phyloP scores from a whole-genome alignment of 371 early-diverging fungal genomes.

The Saksenaea vasiformis region DNA sequence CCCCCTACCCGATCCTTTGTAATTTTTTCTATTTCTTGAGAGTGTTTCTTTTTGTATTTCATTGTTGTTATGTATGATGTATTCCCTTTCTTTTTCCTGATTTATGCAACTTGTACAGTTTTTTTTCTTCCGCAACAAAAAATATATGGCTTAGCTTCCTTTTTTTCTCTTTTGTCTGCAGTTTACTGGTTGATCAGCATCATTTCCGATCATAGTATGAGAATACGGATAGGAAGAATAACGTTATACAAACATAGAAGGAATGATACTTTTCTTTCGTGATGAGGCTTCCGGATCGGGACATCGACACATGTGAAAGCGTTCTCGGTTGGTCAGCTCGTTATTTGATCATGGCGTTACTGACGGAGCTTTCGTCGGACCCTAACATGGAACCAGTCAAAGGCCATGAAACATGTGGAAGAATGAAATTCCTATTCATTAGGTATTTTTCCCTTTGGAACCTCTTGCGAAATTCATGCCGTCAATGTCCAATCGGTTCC shows the following conservation, averaged over 20 bases:
- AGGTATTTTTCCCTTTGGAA: too few species aligned
- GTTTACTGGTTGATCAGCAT: not conserved
- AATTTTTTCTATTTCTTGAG: not conserved
- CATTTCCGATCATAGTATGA: not conserved
- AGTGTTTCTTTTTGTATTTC: not conserved
- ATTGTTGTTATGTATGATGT: slow-evolving; percentile 2
- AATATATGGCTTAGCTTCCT: not conserved
- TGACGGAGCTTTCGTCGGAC: not conserved
- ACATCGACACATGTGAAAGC: slow-evolving; percentile 1
- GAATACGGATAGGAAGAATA: not conserved
- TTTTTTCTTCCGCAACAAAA: not conserved
- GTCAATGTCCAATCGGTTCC: not conserved
- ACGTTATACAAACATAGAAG: too few species aligned
- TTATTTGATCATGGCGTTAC: not conserved
- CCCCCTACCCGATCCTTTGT: slow-evolving; percentile 3
- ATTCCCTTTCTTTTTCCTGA: not conserved
- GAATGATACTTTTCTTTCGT: not conserved
- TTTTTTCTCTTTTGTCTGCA: not conserved
- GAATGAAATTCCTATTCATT: not conserved
- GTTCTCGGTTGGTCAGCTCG: not conserved
- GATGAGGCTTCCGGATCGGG: not conserved
- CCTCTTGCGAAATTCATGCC: not conserved
- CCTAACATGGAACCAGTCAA: not conserved
- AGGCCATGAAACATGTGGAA: not conserved
- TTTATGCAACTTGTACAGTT: not conserved